Evolutionary conservation across 2,329 filamentous ascomycete species (phyloP).

Genomic region (Helicocarpus griseus): DNA sequence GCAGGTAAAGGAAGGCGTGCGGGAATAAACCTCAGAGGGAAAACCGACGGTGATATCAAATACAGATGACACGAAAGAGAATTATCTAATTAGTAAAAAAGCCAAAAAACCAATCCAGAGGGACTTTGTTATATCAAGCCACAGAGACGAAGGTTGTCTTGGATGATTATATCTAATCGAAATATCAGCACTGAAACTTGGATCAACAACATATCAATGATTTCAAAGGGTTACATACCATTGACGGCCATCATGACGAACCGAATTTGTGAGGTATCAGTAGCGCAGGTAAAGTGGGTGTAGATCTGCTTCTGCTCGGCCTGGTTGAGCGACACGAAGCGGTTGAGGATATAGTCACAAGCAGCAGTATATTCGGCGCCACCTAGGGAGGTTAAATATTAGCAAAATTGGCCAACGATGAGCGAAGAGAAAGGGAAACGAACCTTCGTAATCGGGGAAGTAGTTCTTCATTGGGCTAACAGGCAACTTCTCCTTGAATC

Average conservation of each 20-base stretch:
- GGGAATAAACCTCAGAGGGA: conserved; percentile 8
- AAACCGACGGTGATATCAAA: conserved; percentile 11
- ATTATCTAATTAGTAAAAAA: conserved; percentile 8
- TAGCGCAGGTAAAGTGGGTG: conserved; percentile 98
- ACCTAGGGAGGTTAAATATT: conserved; percentile 39
- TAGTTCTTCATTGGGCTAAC: conserved; percentile 68
- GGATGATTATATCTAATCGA: conserved; percentile 88
- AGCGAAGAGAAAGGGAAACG: conserved; percentile 9
- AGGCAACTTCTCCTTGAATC: conserved; percentile 65
- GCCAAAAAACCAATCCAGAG: background rate
- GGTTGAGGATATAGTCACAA: conserved; percentile 97
- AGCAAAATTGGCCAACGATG: conserved; percentile 10
- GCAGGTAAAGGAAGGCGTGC: conserved; percentile 1
- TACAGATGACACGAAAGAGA: conserved; percentile 9
- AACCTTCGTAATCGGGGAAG: conserved; percentile 67
- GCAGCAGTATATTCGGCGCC: conserved; percentile 91
- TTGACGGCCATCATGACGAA: conserved; percentile 99
- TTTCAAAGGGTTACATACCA: conserved; percentile 48
- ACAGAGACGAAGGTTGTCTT: conserved; percentile 95
- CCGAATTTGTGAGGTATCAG: conserved; percentile 95
- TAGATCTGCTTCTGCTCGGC: conserved; percentile 99
- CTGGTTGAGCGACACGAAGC: conserved; percentile 96
- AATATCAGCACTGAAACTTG: conserved; percentile 4
- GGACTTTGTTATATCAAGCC: conserved; percentile 70
- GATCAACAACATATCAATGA: background rate